Base-by-base conservation (phyloP, 176 grass and related monocot species). In the Cocos nucifera region DNA sequence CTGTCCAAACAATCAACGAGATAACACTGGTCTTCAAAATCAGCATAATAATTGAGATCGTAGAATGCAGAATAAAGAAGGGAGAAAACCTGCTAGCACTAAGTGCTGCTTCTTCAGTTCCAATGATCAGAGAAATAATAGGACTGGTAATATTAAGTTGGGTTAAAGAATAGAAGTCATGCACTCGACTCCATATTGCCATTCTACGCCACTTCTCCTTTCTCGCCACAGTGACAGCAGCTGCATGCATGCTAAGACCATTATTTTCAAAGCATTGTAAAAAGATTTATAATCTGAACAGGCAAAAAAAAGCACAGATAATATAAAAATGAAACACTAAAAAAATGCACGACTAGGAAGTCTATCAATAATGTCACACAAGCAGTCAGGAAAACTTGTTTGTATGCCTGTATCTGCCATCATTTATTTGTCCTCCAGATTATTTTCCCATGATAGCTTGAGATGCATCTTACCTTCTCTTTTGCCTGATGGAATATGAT, bases 121-220 rank as follows among this genome's bases (percentile, higher is more conserved):
- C 92, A 55, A 91, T 78, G 50, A 97, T 67, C 62, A 97, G 68
- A 25, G 92, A 97, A 83, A 97, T 97, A 70, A 91, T 91, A 50
- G 87, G 92, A 77, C 87, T 97, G 17, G 66, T 75, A 72, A 97
- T 85, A 58, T 71, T 44, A 3, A 88, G 35, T 16, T 72, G 78
- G 15, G 87, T 87, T 61, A 91, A 70, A 65, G 73, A 81, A 50
- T 74, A 63, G 67, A 97, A 97, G 64, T 97, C 82, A 51, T 75
- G 69, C 20, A 97, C 92, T 27, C 85, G 75, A 69, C 53, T 88
- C 84, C 92, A 91, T 48, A 97, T 32, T 62, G 78, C 70, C 64
- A 54, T 72, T 76, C 83, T 87, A 54, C 87, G 79, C 92, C 92
- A 97, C 73, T 51, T 75, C 64, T 97, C 92, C 58, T 81, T 82